phyloP scores from a whole-genome alignment of 768 basidiomycete species.

The Boletales sp. region DNA sequence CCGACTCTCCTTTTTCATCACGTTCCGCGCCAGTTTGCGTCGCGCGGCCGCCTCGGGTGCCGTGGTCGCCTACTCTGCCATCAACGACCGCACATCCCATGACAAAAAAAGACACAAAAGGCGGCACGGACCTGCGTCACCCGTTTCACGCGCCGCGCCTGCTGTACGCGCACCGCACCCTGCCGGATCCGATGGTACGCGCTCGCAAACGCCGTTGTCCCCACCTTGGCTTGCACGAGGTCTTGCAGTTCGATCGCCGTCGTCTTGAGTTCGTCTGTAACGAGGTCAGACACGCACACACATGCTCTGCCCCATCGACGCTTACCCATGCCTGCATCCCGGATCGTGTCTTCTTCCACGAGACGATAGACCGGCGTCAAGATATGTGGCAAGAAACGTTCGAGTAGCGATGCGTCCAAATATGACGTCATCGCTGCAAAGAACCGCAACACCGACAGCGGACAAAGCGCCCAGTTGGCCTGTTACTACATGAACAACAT shows the following conservation, averaged over 20 bases:
- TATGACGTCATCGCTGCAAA: constrained; percentile 87
- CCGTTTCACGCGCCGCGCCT: constrained; percentile 65
- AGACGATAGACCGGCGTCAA: constrained; percentile 85
- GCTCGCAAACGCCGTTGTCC: constrained; percentile 76
- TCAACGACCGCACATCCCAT: neutral
- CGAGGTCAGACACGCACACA: neutral
- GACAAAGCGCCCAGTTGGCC: constrained; percentile 82
- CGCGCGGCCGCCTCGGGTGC: constrained; percentile 77
- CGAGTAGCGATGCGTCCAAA: constrained; percentile 56
- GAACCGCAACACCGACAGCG: constrained; percentile 80
- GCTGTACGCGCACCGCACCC: constrained; percentile 57
- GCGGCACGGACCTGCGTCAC: constrained; percentile 42
- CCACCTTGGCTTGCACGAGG: constrained; percentile 82
- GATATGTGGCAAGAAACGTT: constrained; percentile 78
- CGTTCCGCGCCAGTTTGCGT: constrained; percentile 67
- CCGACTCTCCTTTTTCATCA: constrained; percentile 78
- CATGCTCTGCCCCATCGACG: neutral
- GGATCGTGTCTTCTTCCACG: constrained; percentile 80
- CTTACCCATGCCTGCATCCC: constrained; percentile 76
- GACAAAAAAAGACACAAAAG: neutral
- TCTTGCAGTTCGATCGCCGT: constrained; percentile 82
- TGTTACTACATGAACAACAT: constrained; percentile 28
- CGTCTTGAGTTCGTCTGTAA: constrained; percentile 75
- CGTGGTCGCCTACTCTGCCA: constrained; percentile 46
- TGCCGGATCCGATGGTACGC: constrained; percentile 82